phyloP scores from a whole-genome alignment of 2,329 filamentous ascomycete species.

The Calonectria ilicicola region DNA sequence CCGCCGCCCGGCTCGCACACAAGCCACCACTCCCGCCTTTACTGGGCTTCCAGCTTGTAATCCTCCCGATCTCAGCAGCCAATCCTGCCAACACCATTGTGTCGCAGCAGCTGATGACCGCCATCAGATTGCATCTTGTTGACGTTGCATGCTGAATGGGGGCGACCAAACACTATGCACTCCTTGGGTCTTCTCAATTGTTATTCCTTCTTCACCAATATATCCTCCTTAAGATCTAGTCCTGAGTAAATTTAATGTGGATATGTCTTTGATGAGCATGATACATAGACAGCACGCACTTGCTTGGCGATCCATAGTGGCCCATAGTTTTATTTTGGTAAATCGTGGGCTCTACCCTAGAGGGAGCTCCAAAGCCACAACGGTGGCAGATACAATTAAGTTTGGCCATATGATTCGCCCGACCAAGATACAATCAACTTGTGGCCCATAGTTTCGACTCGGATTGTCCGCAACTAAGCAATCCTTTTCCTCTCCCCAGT shows the following conservation, averaged over 20 bases:
- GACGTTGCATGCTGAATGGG: not conserved
- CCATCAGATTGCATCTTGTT: conserved; percentile 1
- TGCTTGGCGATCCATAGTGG: not conserved
- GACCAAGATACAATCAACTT: too few relatives aligned
- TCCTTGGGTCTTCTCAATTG: not conserved
- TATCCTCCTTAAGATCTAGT: not conserved
- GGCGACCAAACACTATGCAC: not conserved
- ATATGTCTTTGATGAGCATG: conserved; percentile 9
- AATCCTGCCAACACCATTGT: not conserved
- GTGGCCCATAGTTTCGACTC: not conserved
- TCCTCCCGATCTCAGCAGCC: not conserved
- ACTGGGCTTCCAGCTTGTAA: not conserved
- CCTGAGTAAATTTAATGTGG: conserved; percentile 10
- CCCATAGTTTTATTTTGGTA: not conserved
- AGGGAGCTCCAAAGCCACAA: too few relatives aligned
- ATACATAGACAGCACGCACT: not conserved
- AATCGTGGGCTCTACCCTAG: too few relatives aligned
- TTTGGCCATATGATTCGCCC: too few relatives aligned
- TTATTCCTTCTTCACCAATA: not conserved
- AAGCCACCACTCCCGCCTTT: not conserved
- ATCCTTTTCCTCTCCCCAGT: not conserved
- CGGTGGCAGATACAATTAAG: too few relatives aligned
- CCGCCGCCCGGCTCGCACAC: conserved; percentile 4
- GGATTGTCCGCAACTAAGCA: not conserved
- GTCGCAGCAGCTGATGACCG: not conserved